Percentiles rank a stretch among this genome's conserved stretches.
Conservation (phyloP, 2,329 filamentous ascomycete species). For the Aspergillus latus region DNA sequence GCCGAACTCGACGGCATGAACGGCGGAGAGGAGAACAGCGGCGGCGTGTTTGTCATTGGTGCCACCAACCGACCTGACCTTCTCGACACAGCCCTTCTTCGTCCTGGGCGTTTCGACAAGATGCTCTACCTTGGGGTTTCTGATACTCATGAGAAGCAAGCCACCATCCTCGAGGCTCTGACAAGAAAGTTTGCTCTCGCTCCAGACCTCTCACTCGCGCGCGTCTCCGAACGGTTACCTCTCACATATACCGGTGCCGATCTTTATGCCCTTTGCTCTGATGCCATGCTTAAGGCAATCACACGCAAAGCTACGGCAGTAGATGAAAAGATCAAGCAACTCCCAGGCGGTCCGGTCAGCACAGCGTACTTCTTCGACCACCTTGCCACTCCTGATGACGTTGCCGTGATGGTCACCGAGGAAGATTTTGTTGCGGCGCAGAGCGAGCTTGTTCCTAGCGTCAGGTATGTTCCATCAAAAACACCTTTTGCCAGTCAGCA, state of each 20-base stretch:
- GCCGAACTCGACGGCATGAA: slow-evolving; percentile 98
- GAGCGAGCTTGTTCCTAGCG: slow-evolving; percentile 84
- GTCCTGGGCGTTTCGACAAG: slow-evolving; percentile 93
- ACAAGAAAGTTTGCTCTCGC: slow-evolving; percentile 91
- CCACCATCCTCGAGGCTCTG: slow-evolving; percentile 88
- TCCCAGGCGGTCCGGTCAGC: slow-evolving; percentile 63
- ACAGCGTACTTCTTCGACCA: slow-evolving; percentile 98
- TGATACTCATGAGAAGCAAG: slow-evolving; percentile 94
- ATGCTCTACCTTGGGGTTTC: slow-evolving; percentile 97
- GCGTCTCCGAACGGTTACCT: slow-evolving; percentile 74
- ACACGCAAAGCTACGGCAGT: slow-evolving; percentile 83
- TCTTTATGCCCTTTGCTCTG: slow-evolving; percentile 93
- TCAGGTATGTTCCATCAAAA: slow-evolving; percentile 49
- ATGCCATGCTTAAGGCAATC: slow-evolving; percentile 98
- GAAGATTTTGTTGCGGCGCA: slow-evolving; percentile 82
- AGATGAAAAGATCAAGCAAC: slow-evolving; percentile 73
- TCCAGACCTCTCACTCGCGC: slow-evolving; percentile 71
- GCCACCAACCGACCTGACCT: slow-evolving; percentile 94
- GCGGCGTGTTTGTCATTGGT: slow-evolving; percentile 93
- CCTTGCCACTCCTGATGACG: slow-evolving; percentile 75
- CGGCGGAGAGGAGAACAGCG: slow-evolving; percentile 74
- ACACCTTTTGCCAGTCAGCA: slow-evolving; percentile 1
- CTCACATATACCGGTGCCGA: slow-evolving; percentile 98
- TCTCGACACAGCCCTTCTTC: slow-evolving; percentile 82
- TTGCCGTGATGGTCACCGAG: slow-evolving; percentile 83